These are phyloP conservation scores for Hemileccinum rubropunctum DNA, from an alignment of 768 basidiomycete species.

Conservation along the genomic window DNA sequence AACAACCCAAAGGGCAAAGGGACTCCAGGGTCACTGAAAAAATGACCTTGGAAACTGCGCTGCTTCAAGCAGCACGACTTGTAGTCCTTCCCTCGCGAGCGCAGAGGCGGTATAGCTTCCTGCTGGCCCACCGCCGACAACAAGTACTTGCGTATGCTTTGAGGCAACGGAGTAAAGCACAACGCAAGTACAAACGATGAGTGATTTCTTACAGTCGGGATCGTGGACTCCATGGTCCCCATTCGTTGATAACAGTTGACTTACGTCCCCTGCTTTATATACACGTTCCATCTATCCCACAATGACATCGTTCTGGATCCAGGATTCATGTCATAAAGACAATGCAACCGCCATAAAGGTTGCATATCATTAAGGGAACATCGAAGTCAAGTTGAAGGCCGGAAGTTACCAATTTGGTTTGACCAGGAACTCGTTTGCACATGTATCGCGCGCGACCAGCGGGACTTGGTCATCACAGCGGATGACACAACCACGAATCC, in stretches of 20 bases:
- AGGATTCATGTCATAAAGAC: too few relatives aligned
- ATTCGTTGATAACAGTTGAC: neutral
- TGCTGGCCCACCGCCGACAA: conserved; percentile 60
- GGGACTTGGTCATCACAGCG: neutral
- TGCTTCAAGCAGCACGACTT: conserved; percentile 56
- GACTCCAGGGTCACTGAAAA: too few relatives aligned
- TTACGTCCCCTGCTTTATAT: conserved; percentile 6
- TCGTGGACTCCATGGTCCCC: conserved; percentile 9
- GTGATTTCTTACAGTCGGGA: conserved; percentile 23
- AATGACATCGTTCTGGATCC: neutral
- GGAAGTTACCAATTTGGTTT: neutral
- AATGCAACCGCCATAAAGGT: neutral
- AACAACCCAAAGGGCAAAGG: too few relatives aligned
- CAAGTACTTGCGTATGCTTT: conserved; percentile 35
- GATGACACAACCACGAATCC: neutral
- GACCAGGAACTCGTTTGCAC: neutral
- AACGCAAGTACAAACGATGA: neutral
- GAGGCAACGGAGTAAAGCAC: neutral
- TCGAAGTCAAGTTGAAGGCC: neutral
- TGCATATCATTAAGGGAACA: conserved; percentile 1
- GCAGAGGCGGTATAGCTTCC: conserved; percentile 55
- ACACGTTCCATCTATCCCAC: neutral
- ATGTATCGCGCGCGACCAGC: neutral
- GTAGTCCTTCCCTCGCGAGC: conserved; percentile 55
- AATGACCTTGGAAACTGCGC: conserved; percentile 52